Evolutionary conservation across 176 grass and related monocot genomes (phyloP).

Genomic region (Eleusine indica): DNA sequence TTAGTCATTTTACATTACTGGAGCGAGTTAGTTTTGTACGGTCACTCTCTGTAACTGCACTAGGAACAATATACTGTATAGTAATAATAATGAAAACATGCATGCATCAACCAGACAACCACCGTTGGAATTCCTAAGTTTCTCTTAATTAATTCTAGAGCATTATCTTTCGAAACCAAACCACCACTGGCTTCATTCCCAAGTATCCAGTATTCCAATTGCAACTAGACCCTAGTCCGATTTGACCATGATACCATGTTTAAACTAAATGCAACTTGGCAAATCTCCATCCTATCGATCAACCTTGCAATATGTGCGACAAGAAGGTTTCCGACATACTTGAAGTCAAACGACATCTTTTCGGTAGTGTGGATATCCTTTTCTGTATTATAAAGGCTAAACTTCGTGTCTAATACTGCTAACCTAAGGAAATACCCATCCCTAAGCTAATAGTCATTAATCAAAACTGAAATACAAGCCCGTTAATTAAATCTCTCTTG

Average conservation of each 20-base stretch:
- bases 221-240: background rate
- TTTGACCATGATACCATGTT: background rate
- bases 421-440: no score
- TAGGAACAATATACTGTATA: background rate
- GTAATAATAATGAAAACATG: no score
- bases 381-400: no score
- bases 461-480: no score
- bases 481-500: no score
- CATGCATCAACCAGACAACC: background rate
- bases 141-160: background rate
- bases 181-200: background rate
- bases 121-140: background rate
- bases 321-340: no score
- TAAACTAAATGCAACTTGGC: background rate
- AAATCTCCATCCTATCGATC: background rate
- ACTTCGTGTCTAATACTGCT: no score
- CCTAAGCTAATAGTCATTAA: no score
- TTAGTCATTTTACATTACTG: background rate
- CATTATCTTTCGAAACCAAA: background rate
- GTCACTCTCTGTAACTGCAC: background rate
- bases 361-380: no score
- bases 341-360: no score
- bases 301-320: no score
- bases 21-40: background rate
- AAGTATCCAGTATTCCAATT: conserved; percentile 25